Percentiles rank a stretch among this genome's conserved stretches.
These are phyloP conservation scores for Aegilops speltoides DNA, from an alignment of 176 grass and related monocot species.

Conservation along the genomic window DNA sequence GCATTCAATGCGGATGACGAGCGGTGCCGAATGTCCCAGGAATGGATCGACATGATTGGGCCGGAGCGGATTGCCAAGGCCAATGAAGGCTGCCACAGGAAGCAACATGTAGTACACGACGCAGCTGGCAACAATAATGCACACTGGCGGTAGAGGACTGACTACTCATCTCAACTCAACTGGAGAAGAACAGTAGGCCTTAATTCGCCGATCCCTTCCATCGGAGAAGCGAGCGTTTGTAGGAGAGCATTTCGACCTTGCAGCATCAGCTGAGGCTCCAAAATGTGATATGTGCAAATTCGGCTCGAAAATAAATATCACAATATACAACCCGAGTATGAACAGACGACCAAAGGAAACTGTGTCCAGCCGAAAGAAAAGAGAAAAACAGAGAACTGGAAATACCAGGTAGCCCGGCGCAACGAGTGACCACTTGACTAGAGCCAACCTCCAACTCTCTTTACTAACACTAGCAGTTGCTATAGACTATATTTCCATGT, in stretches of 20 bases:
- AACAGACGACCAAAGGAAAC: not conserved
- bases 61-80: not conserved
- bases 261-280: too few relatives aligned
- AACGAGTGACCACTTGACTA: not conserved
- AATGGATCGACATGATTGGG: not conserved
- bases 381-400: not conserved
- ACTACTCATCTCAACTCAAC: too few relatives aligned
- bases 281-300: not conserved
- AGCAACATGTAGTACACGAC: not conserved
- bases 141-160: not conserved
- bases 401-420: not conserved
- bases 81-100: not conserved
- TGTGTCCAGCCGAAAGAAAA: not conserved
- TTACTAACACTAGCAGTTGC: not conserved
- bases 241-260: too few relatives aligned
- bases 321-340: not conserved
- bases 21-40: constrained; percentile 14
- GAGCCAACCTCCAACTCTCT: not conserved
- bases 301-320: not conserved
- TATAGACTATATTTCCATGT: constrained; percentile 14
- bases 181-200: too few relatives aligned
- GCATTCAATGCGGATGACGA: not conserved
- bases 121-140: not conserved
- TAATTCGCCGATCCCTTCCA: too few relatives aligned
- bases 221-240: too few relatives aligned